Evolutionary conservation across 805 yeast species (phyloP), one percentile per base, ranked within the genome.

Genomic region (Allodekkera sacchari): DNA sequence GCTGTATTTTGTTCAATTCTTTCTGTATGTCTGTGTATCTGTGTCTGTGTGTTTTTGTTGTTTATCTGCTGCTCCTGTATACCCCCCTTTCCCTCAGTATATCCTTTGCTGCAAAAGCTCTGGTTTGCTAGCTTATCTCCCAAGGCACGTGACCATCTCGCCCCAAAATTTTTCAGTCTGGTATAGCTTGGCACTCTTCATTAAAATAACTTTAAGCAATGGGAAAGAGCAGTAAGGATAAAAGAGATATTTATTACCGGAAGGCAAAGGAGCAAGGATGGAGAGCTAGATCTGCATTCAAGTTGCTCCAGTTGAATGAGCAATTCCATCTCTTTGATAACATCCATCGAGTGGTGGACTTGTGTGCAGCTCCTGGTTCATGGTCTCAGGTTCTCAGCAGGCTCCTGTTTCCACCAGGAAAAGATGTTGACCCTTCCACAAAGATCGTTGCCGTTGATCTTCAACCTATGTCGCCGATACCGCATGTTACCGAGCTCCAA

Each of bases 351-450:
- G 97, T 92, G 4, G 98, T 92, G 5, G 98, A 92, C 58, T 65
- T 92, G 19, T 92, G 98, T 66, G 98, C 98, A 22, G 98, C 97
- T 4, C 96, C 96, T 1, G 96, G 96, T 1, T 87, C 96, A 4
- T 92, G 98, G 98, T 83, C 95, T 1, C 98, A 92, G 53, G 98
- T 92, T 1, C 68, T 92, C 10, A 78, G 92, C 20, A 59, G 83
- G 43, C 77, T 78, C 47, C 57, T 83, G 24, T 74, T 67, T 44
- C 47, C 48, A n/a, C 44, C 42, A 31, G 43, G 43, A 25, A 43
- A 43, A 11, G 55, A 55, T 25, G n/a, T n/a, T n/a, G n/a, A n/a
- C n/a, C n/a, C n/a, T n/a, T n/a, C n/a, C n/a, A 52, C 56, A 10
- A 83, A 78, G 47, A 84, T 92, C 27, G 94, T 92, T 7, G 85